These are phyloP conservation scores for Teunomyces lycoperdinae DNA, from an alignment of 805 yeast species.

Conservation along the genomic window DNA sequence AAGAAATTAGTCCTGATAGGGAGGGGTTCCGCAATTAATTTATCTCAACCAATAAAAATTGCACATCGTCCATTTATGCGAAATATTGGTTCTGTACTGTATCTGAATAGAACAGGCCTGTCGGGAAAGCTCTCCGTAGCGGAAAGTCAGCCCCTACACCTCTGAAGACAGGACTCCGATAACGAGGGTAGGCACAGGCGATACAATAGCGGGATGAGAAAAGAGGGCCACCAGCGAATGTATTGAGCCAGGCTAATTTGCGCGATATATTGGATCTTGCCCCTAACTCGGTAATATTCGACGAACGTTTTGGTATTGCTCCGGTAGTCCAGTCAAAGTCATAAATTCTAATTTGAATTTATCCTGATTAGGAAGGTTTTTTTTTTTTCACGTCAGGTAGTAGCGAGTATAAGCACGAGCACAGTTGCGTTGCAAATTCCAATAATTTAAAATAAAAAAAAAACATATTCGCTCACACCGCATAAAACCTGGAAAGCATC, in stretches of 20 bases:
- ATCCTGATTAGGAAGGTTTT: neutral
- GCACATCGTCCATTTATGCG: neutral
- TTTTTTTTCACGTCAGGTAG: neutral
- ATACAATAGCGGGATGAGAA: neutral
- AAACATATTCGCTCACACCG: neutral
- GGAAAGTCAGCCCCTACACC: conserved; percentile 1
- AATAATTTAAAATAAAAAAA: neutral
- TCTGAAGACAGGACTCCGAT: neutral
- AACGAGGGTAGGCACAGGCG: neutral
- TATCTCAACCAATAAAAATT: neutral
- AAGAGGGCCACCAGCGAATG: too few relatives aligned
- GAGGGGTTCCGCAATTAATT: neutral
- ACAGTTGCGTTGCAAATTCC: neutral
- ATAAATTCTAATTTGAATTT: neutral
- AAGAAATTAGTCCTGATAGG: neutral
- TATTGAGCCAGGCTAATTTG: too few relatives aligned
- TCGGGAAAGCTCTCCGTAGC: neutral
- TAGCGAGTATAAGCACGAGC: neutral
- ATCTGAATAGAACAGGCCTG: neutral
- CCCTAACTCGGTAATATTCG: too few relatives aligned
- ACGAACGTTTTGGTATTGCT: neutral
- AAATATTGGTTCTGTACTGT: neutral
- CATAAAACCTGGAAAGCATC: neutral
- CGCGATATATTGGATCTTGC: too few relatives aligned
- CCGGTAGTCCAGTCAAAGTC: conserved; percentile 1